Evolutionary conservation across 1,139 yeast species (phyloP).

Genomic region (Wickerhamiella pararugosa): DNA sequence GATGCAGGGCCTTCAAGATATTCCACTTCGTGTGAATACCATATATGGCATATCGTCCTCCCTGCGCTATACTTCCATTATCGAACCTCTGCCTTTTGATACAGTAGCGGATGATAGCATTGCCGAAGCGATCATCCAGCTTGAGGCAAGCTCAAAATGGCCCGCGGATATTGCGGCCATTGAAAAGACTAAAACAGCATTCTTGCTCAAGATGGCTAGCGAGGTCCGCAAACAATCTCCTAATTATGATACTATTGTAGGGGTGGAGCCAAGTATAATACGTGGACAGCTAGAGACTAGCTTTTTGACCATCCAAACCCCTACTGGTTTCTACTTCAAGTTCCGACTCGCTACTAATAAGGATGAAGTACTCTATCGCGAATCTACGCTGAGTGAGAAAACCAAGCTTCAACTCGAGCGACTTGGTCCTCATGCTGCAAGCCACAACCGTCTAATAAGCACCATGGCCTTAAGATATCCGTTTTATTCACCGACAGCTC

Average conservation of each 20-base stretch:
- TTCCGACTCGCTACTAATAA: slow-evolving; percentile 64
- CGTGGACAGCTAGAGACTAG: slow-evolving; percentile 28
- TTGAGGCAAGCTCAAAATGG: slow-evolving; percentile 87
- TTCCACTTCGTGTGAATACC: slow-evolving; percentile 62
- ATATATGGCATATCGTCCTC: slow-evolving; percentile 55
- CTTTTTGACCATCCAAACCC: slow-evolving; percentile 52
- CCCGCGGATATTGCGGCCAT: slow-evolving; percentile 79
- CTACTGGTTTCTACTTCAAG: slow-evolving; percentile 77
- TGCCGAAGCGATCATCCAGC: slow-evolving; percentile 68
- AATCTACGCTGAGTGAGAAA: slow-evolving; percentile 28
- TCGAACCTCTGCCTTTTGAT: slow-evolving; percentile 76
- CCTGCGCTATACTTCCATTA: slow-evolving; percentile 56
- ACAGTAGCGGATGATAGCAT: slow-evolving; percentile 57
- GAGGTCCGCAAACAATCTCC: slow-evolving; percentile 33
- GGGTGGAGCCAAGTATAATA: slow-evolving; percentile 35
- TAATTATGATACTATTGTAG: slow-evolving; percentile 41
- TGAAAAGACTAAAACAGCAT: slow-evolving; percentile 84
- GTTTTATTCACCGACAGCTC: slow-evolving; percentile 61
- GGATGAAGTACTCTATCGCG: slow-evolving; percentile 38
- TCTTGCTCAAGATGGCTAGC: slow-evolving; percentile 59
- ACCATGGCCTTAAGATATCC: slow-evolving; percentile 61
- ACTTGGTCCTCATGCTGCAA: slow-evolving; percentile 50
- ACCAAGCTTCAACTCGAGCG: slow-evolving; percentile 35
- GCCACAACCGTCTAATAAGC: slow-evolving; percentile 67
- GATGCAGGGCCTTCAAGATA: slow-evolving; percentile 33